phyloP scores from a whole-genome alignment of 2,329 filamentous ascomycete species.

The Daldinia sp. region DNA sequence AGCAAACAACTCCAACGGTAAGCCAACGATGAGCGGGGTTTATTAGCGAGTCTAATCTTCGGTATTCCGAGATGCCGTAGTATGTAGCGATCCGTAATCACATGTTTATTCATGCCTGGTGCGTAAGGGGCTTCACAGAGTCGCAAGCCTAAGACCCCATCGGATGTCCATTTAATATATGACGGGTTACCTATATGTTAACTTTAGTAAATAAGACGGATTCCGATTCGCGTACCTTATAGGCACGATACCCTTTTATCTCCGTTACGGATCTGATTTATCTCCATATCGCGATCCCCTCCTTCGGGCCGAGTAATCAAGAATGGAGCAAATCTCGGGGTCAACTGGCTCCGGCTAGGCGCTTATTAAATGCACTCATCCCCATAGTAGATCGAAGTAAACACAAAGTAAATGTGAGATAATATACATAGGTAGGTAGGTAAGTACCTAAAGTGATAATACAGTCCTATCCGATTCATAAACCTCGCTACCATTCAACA shows the following conservation, averaged over 20 bases:
- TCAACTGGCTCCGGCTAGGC: background rate
- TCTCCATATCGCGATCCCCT: background rate
- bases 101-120: too few species aligned
- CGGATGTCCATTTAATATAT: background rate
- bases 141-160: background rate
- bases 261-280: background rate
- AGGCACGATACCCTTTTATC: background rate
- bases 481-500: background rate
- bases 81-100: background rate
- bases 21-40: background rate
- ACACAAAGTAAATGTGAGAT: too few species aligned
- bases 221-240: background rate
- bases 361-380: background rate
- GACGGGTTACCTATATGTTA: too few species aligned
- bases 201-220: too few species aligned
- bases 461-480: background rate
- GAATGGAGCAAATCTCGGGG: background rate
- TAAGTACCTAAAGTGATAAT: background rate
- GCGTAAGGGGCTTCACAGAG: too few species aligned
- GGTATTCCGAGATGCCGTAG: background rate
- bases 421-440: too few species aligned
- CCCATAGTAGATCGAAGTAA: too few species aligned
- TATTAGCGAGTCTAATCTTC: background rate
- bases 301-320: background rate
- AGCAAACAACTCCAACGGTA: background rate